A percentile compares a stretch with the other conserved stretches of the same genome.
Evolutionary conservation across 164 flowering plant genomes (phyloP).

Genomic region (Protea cynaroides): DNA sequence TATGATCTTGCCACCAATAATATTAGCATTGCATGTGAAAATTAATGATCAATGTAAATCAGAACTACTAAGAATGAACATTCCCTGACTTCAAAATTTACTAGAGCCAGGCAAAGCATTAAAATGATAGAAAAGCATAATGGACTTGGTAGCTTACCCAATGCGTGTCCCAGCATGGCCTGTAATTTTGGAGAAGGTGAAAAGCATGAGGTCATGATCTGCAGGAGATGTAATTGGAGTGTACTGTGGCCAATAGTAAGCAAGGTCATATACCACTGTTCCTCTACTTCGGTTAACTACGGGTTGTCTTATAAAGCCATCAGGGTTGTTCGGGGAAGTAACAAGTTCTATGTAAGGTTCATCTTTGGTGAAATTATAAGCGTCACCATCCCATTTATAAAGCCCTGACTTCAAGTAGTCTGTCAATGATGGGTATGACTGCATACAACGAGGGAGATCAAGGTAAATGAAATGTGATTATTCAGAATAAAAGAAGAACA

Average conservation of each 20-base stretch:
- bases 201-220: slow-evolving; percentile 75
- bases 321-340: slow-evolving; percentile 91
- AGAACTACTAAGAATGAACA: too few species aligned
- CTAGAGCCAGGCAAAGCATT: too few species aligned
- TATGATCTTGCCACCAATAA: too few species aligned
- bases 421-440: slow-evolving; percentile 67
- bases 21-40: too few species aligned
- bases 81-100: too few species aligned
- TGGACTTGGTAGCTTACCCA: slow-evolving; percentile 49
- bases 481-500: background rate
- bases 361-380: slow-evolving; percentile 28
- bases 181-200: slow-evolving; percentile 83
- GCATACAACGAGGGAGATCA: slow-evolving; percentile 22
- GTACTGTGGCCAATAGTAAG: slow-evolving; percentile 94
- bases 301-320: slow-evolving; percentile 49
- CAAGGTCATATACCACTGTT: slow-evolving; percentile 56
- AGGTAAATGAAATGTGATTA: background rate
- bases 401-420: slow-evolving; percentile 67
- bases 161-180: slow-evolving; percentile 97
- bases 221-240: slow-evolving; percentile 58
- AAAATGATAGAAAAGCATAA: too few species aligned
- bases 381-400: slow-evolving; percentile 83
- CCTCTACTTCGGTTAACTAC: slow-evolving; percentile 53
- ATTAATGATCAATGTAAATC: too few species aligned
- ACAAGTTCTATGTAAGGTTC: slow-evolving; percentile 75